Conservation (phyloP, 805 yeast genomes). For the Torulaspora gathmanii region DNA sequence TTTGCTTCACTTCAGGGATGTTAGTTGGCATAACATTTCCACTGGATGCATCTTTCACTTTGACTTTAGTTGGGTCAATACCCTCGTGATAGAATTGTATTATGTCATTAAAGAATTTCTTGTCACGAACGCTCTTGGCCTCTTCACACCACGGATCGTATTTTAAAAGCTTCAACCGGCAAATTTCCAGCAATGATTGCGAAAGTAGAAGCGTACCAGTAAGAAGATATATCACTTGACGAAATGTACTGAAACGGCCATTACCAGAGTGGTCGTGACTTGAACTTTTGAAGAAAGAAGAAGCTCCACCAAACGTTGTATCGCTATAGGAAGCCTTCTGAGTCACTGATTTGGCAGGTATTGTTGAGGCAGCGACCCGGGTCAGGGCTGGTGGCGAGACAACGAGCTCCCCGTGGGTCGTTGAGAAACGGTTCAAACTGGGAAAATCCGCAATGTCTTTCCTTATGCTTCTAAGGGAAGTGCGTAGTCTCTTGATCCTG, state of each 20-base stretch:
- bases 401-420: conserved; percentile 26
- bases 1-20: conserved; percentile 34
- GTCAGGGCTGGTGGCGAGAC: conserved; percentile 8
- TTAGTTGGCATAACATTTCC: conserved; percentile 30
- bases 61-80: conserved; percentile 34
- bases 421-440: conserved; percentile 34
- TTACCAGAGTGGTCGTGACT: conserved; percentile 13
- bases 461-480: conserved; percentile 13
- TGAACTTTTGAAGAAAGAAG: conserved; percentile 19
- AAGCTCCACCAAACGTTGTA: conserved; percentile 21
- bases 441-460: conserved; percentile 35
- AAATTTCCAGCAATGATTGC: conserved; percentile 52
- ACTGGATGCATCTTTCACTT: conserved; percentile 32
- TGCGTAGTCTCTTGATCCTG: conserved; percentile 21
- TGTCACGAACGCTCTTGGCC: conserved; percentile 49
- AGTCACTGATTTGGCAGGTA: neutral
- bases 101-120: conserved; percentile 36
- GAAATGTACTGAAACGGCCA: conserved; percentile 28
- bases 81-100: conserved; percentile 34
- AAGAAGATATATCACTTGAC: conserved; percentile 33
- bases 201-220: conserved; percentile 48
- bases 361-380: neutral
- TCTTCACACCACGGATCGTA: conserved; percentile 74
- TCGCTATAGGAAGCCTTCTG: conserved; percentile 8
- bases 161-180: conserved; percentile 42